A percentile compares a stretch with the other conserved stretches of the same genome.
Conservation (phyloP, 192 early-diverging fungal species). For the Backusella psychrophila region DNA sequence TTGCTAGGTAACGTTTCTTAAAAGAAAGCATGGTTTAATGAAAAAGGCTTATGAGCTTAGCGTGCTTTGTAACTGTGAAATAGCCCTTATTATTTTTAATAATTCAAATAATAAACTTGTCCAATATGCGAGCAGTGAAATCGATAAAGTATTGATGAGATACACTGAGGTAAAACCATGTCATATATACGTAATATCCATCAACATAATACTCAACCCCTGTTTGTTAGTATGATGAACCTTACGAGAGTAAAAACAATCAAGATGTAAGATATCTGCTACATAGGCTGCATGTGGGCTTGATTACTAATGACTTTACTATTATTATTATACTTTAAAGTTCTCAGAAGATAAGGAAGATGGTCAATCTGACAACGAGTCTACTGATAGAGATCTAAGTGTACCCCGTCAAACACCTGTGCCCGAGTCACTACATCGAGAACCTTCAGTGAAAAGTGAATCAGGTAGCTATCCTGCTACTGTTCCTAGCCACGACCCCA, state of each 20-base stretch:
- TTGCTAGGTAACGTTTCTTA: constrained; percentile 83
- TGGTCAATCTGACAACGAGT: constrained; percentile 13
- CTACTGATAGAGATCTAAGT: background rate
- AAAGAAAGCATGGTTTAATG: constrained; percentile 90
- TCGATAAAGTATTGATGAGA: constrained; percentile 87
- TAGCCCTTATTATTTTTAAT: constrained; percentile 87
- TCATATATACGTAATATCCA: background rate
- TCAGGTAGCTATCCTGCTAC: background rate
- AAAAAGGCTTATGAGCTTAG: constrained; percentile 96
- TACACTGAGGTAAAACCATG: constrained; percentile 65
- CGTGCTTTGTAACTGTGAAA: constrained; percentile 92
- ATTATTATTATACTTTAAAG: background rate
- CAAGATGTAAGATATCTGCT: constrained; percentile 17
- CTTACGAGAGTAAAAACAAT: constrained; percentile 27
- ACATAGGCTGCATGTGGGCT: no score
- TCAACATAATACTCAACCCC: background rate
- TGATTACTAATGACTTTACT: background rate
- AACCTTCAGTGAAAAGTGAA: background rate
- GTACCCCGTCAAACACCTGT: background rate
- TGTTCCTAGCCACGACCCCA: background rate
- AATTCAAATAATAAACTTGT: constrained; percentile 90
- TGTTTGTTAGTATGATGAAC: constrained; percentile 24
- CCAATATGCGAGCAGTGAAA: constrained; percentile 88
- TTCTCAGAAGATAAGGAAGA: constrained; percentile 19
- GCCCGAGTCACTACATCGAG: background rate